Evolutionary conservation across 1,284 basidiomycete species (phyloP).

Genomic region (Nidula niveotomentosa): DNA sequence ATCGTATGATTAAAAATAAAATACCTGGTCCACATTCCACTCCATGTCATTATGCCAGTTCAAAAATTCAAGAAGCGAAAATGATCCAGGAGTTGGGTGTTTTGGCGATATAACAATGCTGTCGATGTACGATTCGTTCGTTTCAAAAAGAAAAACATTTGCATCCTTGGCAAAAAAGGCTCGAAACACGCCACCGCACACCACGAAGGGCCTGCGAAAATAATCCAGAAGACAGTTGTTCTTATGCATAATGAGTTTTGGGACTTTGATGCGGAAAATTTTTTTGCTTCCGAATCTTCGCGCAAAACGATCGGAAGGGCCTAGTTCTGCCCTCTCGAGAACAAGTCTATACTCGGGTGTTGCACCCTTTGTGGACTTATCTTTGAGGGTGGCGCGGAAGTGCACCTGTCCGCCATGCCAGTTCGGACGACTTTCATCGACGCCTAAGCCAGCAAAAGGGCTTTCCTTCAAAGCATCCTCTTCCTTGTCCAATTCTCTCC

Average conservation of each 20-base stretch:
- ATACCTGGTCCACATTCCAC: constrained; percentile 24
- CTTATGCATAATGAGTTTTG: constrained; percentile 22
- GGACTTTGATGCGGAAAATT: constrained; percentile 40
- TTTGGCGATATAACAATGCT: constrained; percentile 12
- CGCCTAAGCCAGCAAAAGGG: constrained; percentile 31
- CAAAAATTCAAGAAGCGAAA: constrained; percentile 27
- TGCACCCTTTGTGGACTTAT: constrained; percentile 5
- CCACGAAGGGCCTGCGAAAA: constrained; percentile 35
- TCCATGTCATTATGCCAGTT: constrained; percentile 30
- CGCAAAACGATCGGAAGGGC: constrained; percentile 39
- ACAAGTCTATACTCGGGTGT: constrained; percentile 24
- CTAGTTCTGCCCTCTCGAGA: constrained; percentile 37
- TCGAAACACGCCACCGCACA: constrained; percentile 41
- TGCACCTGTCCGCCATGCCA: constrained; percentile 46
- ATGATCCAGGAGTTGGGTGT: constrained; percentile 9
- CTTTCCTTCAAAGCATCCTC: constrained; percentile 26
- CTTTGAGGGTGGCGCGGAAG: constrained; percentile 33
- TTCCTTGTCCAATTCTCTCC: constrained; percentile 43
- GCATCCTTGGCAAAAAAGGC: constrained; percentile 43
- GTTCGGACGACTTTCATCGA: constrained; percentile 23
- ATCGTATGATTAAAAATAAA: not conserved
- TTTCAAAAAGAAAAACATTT: constrained; percentile 39
- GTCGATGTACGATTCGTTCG: constrained; percentile 30
- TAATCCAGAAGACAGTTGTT: constrained; percentile 24
- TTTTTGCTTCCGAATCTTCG: constrained; percentile 43